Evolutionary conservation across 352 stramenopile species (phyloP), one percentile per base, ranked within the genome.

Genomic region (Pythium rhizo-oryzae): DNA sequence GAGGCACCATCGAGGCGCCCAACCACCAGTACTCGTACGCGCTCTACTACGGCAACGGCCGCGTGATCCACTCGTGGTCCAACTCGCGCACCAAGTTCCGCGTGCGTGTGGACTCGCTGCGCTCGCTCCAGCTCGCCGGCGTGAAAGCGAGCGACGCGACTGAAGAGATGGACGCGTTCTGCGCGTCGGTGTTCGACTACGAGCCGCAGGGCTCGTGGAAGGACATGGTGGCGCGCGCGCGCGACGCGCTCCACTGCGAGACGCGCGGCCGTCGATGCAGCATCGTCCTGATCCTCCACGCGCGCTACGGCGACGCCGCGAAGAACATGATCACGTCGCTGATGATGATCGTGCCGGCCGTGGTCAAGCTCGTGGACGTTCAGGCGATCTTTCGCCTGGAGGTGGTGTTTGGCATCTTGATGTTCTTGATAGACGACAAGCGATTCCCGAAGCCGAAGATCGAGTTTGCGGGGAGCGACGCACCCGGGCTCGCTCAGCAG

Each of bases 41-140:
- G 3, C 39, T 85, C 2, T 85, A 81, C 59, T 79, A n/a, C 25
- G 75, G 78, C 13, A 67, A 63, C 50, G 75, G 68, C 35, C 78
- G 61, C 19, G 70, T 81, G 43, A 82, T 85, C 35, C 75, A 85
- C 33, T 67, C 68, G 41, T 85, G 78, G 78, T 74, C 72, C 43
- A 71, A 51, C 57, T 62, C 69, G 53, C 72, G 78, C 30, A 66
- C 53, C 33, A 70, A 66, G 44, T 82, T 75, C 25, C 67, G 78
- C 33, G 69, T 85, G 64, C 78, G 78, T 24, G 51, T 82, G 16
- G 78, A 85, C 28, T 52, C 78, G 23, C 49, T 85, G 16, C 75
- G 78, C 21, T 61, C 55, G n/a, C 58, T 85, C 15, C 25, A 67
- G 41, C 15, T 19, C 4, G 39, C 66, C 4, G 75, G 78, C 16